Base-by-base conservation (phyloP, 2,329 filamentous ascomycete genomes). In the Colletotrichum sidae region DNA sequence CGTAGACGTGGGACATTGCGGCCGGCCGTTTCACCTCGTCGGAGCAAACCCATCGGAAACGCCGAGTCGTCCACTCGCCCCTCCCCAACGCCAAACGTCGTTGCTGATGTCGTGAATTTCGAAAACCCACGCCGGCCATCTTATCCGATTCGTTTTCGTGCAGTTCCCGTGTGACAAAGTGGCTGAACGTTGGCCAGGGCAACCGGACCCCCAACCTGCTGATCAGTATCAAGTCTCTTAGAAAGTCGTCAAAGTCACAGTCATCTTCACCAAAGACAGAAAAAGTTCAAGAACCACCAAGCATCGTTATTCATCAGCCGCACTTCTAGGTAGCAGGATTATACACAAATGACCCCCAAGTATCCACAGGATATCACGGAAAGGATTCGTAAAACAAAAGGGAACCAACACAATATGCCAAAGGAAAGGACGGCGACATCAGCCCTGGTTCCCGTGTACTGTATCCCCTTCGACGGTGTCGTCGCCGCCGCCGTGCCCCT, bases 311-410 rank as follows among this genome's bases (percentile, higher is more conserved):
- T 62, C 58, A 34, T 65, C 47, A 37, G 15, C 35, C 47, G 49
- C 58, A 51, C 38, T 15, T 41, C 52, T 53, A 62, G 42, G 52
- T 38, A 59, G 63, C 34, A 62, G 52, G 42, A 57, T 42, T 62
- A 56, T 62, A 63, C 52, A 62, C 37, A 62, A 55, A 51, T 33
- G 46, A 17, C 44, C 52, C 62, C 49, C 37, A 49, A 53, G 47
- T 57, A 65, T 62, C 62, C 62, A 49, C 63, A 65, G 63, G 58
- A 57, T 65, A 56, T 65, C 52, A 65, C 54, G 39, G 54, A 65
- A 47, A 61, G 35, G 49, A 64, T 55, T 13, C 42, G 15, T 47
- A 52, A 58, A 57, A 58, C n/a, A 38, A 50, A 50, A 11, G 38
- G 5, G 37, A 25, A 4, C 39, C 34, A 41, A 54, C 49, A 57